A percentile compares a stretch with the other conserved stretches of the same genome.
These are phyloP conservation scores for Dryadomyces quercus-mongolicae DNA, from an alignment of 2,329 filamentous ascomycete genomes.

Conservation along the genomic window DNA sequence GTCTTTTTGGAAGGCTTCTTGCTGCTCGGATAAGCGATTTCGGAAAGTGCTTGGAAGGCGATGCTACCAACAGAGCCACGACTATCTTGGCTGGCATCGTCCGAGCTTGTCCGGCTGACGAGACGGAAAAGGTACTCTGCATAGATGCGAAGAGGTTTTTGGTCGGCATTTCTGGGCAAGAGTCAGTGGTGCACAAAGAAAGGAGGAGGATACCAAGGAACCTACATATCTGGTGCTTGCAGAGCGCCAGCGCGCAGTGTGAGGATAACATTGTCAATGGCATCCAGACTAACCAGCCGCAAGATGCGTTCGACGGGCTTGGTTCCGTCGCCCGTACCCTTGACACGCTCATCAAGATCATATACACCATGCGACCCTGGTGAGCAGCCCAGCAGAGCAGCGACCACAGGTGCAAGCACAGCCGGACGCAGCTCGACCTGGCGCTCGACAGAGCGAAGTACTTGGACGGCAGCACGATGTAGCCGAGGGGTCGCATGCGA, in stretches of 20 bases:
- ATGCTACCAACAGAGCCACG: slow-evolving; percentile 24
- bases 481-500: slow-evolving; percentile 66
- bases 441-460: slow-evolving; percentile 57
- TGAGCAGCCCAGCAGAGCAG: slow-evolving; percentile 48
- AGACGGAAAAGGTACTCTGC: slow-evolving; percentile 42
- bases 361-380: slow-evolving; percentile 48
- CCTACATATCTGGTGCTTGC: slow-evolving; percentile 22
- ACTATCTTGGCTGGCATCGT: slow-evolving; percentile 16
- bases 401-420: slow-evolving; percentile 48
- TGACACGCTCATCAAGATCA: slow-evolving; percentile 78
- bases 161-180: slow-evolving; percentile 21
- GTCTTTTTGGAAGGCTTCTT: not conserved
- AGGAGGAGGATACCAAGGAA: not conserved
- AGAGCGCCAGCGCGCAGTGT: slow-evolving; percentile 28
- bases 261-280: slow-evolving; percentile 40
- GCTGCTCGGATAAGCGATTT: slow-evolving; percentile 35
- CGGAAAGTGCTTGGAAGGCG: slow-evolving; percentile 40
- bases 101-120: slow-evolving; percentile 24
- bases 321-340: slow-evolving; percentile 31
- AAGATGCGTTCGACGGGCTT: slow-evolving; percentile 73
- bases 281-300: slow-evolving; percentile 41
- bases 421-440: slow-evolving; percentile 49
- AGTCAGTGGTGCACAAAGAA: slow-evolving; percentile 10
- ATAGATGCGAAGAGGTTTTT: slow-evolving; percentile 35
- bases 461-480: slow-evolving; percentile 65